These are phyloP conservation scores for Aphanomyces stellatus DNA, from an alignment of 352 stramenopile species.

Conservation along the genomic window DNA sequence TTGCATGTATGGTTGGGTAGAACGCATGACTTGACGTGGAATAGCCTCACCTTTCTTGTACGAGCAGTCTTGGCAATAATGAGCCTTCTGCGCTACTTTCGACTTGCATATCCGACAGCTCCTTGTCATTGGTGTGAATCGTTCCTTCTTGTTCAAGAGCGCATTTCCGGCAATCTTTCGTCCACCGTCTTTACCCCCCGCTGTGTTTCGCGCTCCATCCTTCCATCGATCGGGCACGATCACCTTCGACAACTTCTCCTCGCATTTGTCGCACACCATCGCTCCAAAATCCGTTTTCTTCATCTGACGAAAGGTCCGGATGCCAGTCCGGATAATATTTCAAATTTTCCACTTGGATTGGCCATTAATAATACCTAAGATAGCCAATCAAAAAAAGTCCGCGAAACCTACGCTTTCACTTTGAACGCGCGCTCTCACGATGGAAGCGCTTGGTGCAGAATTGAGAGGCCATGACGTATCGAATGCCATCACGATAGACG, in stretches of 20 bases:
- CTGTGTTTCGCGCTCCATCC: conserved; percentile 48
- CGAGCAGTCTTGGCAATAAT: conserved; percentile 71
- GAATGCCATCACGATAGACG: too few species aligned
- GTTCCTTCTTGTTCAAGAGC: conserved; percentile 37
- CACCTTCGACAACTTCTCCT: conserved; percentile 67
- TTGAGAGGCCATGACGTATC: too few species aligned
- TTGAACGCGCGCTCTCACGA: too few species aligned
- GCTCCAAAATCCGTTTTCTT: not conserved
- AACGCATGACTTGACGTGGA: too few species aligned
- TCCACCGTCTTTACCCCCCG: conserved; percentile 42
- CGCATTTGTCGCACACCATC: conserved; percentile 71
- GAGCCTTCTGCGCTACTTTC: conserved; percentile 36
- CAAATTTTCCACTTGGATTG: too few species aligned
- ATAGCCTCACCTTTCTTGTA: conserved; percentile 58
- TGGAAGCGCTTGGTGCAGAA: too few species aligned
- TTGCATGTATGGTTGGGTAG: too few species aligned
- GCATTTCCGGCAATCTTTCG: conserved; percentile 35
- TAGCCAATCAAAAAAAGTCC: too few species aligned
- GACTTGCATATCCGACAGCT: conserved; percentile 61
- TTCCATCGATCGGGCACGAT: conserved; percentile 72
- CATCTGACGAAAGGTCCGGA: not conserved
- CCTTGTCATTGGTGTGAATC: conserved; percentile 42
- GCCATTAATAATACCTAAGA: too few species aligned
- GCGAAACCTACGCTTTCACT: too few species aligned
- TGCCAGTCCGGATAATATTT: not conserved